These are phyloP conservation scores for Leptographium wingfieldii DNA, from an alignment of 2,329 filamentous ascomycete genomes.

Conservation along the genomic window DNA sequence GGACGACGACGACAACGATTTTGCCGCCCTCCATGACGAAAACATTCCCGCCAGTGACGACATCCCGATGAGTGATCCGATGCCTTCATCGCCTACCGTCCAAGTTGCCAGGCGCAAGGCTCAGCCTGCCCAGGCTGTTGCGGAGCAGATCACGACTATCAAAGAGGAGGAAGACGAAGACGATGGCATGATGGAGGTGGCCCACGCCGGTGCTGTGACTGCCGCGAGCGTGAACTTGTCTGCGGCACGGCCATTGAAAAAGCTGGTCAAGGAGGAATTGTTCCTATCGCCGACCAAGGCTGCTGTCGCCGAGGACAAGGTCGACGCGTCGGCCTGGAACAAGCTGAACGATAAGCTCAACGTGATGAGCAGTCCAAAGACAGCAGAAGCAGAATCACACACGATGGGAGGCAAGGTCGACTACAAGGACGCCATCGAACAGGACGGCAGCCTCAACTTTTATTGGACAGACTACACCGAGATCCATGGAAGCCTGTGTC, in stretches of 20 bases:
- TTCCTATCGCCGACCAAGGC: constrained; percentile 54
- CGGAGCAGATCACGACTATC: not conserved
- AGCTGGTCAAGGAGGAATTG: constrained; percentile 49
- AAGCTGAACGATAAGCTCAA: constrained; percentile 76
- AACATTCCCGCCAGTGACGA: constrained; percentile 21
- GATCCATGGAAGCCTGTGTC: constrained; percentile 76
- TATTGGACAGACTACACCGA: constrained; percentile 98
- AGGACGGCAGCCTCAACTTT: constrained; percentile 81
- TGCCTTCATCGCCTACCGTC: constrained; percentile 75
- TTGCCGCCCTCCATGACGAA: constrained; percentile 30
- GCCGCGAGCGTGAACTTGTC: constrained; percentile 71
- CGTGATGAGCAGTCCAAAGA: constrained; percentile 54
- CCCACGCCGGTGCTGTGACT: constrained; percentile 58
- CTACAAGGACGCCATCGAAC: constrained; percentile 76
- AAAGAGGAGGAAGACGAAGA: constrained; percentile 43
- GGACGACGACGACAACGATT: constrained; percentile 39
- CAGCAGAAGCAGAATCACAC: constrained; percentile 48
- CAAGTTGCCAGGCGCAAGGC: constrained; percentile 65
- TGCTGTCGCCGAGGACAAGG: constrained; percentile 30
- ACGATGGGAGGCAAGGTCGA: constrained; percentile 74
- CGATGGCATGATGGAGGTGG: constrained; percentile 74
- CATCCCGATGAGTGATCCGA: constrained; percentile 69
- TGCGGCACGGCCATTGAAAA: constrained; percentile 66
- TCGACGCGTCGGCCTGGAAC: constrained; percentile 83
- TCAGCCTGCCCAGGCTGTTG: constrained; percentile 14